Base-by-base conservation (phyloP, 768 basidiomycete genomes). In the Boletus rubescentipes region DNA sequence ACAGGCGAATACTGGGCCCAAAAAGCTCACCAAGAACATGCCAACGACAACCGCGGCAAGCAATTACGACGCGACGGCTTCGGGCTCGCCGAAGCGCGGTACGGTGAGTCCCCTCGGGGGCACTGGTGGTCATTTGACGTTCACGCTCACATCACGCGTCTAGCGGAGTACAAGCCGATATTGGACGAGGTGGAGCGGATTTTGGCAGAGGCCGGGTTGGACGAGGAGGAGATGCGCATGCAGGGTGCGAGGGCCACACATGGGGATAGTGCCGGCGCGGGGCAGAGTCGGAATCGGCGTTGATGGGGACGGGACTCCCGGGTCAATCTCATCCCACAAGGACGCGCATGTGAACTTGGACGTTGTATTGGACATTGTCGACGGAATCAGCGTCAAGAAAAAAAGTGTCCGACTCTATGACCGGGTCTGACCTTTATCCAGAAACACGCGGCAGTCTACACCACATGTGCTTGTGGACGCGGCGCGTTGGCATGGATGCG, bases 141-240 rank as follows among this genome's bases (percentile, higher is more conserved):
- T 46, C 14, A 39, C 23, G 10, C 30, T 37, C n/a, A 39, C 21
- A 40, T 1, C 6, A 20, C 2, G 15, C 26, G 1, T 35, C 40
- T 64, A 91, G 89, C 72, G n/a, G 76, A 75, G 34, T 96, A 96
- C 65, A 90, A 92, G 62, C 93, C 92, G 0, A 79, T 91, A 7
- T 68, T 95, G 16, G 75, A 85, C 57, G 89, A 94, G 65, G 87
- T 93, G 3, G 91, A 92, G 65, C 86, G 80, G 60, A 93, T 94
- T 39, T 69, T 93, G 46, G 82, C 80, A 10, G 91, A 91, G 61
- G 92, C 93, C 0, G 93, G 91, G 0, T 68, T 94, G 47, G 90
- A 94, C 53, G 88, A 89, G 55, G 87, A 89, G 20, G 90, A 92
- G 61, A 89, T 91, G 80, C 77, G 77, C 61, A 74, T 73, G 54